Evolutionary conservation across 371 early-diverging fungal species (phyloP).

Genomic region (Saksenaea vasiformis): DNA sequence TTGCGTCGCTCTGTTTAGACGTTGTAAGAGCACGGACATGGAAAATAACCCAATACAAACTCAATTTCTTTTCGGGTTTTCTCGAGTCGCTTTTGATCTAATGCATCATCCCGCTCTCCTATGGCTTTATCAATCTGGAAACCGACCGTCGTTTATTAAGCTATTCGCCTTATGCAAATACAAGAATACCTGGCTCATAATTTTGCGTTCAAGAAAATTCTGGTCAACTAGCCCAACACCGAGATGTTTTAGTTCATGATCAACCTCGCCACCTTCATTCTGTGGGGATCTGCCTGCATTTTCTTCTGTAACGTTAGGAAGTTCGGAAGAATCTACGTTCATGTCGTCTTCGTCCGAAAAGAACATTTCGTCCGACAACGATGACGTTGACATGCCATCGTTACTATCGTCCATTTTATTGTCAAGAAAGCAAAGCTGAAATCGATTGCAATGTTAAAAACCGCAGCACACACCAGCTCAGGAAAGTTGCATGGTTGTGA

Average conservation of each 20-base stretch:
- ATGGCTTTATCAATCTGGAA: conserved; percentile 59
- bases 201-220: conserved; percentile 57
- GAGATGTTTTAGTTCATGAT: conserved; percentile 27
- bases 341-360: conserved; percentile 1
- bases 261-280: not conserved
- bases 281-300: no score
- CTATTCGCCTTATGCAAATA: conserved; percentile 11
- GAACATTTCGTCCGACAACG: conserved; percentile 5
- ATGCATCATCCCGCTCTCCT: conserved; percentile 56
- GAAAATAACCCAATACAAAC: conserved; percentile 13
- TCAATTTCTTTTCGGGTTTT: conserved; percentile 49
- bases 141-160: not conserved
- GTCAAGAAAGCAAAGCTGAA: not conserved
- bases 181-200: conserved; percentile 60
- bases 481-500: conserved; percentile 1
- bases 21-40: not conserved
- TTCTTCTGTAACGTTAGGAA: not conserved
- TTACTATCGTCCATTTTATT: conserved; percentile 2
- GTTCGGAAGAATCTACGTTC: not conserved
- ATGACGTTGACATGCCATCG: conserved; percentile 8
- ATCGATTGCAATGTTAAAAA: not conserved
- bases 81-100: conserved; percentile 54
- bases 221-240: conserved; percentile 70
- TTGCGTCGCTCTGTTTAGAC: conserved; percentile 22
- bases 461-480: not conserved